Evolutionary conservation across 306 rosid species (phyloP), one percentile per base, ranked within the genome.

Genomic region (Vachellia collinsii): DNA sequence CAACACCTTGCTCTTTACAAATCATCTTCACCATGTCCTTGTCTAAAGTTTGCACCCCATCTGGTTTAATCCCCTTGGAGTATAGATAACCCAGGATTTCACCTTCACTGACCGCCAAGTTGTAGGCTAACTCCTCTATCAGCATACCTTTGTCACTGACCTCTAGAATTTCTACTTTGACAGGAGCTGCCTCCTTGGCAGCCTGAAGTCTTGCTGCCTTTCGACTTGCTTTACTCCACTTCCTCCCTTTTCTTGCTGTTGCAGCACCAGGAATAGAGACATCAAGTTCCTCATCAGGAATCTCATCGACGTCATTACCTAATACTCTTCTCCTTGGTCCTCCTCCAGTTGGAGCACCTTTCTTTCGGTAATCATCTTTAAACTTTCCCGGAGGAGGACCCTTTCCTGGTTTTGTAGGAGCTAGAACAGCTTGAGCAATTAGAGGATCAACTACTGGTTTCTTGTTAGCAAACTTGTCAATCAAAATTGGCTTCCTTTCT

Each of bases 221-320:
- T 85, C 99, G 89, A 76, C 97, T 91, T 53, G 99, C 99, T 91
- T 95, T 95, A 80, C 90, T 95, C 99, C 98, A 93, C 85, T 92
- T 95, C 87, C 98, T 88, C 79, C 99, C 99, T 89, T 93, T 95
- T 83, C 99, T 89, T 70, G 81, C 86, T 12, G 72, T 66, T 53
- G 85, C 74, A 61, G 89, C 84, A 48, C 97, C 92, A 67, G 90
- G 89, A 82, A 93, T 90, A 59, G 94, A 87, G 73, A 92, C 95
- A 82, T 84, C 81, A 56, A 90, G 91, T 78, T 90, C 94, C 6
- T 29, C 34, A 29, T 29, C 34, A 29, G 34, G 34, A 29, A 29
- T 29, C 69, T 93, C 97, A 37, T 92, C 88, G 29, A 80, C 81
- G n/a, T 87, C 71, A n/a, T 82, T 85, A 47, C 59, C 11, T 62